Conservation (phyloP, 805 yeast species). For the Kuraishia piskuri region DNA sequence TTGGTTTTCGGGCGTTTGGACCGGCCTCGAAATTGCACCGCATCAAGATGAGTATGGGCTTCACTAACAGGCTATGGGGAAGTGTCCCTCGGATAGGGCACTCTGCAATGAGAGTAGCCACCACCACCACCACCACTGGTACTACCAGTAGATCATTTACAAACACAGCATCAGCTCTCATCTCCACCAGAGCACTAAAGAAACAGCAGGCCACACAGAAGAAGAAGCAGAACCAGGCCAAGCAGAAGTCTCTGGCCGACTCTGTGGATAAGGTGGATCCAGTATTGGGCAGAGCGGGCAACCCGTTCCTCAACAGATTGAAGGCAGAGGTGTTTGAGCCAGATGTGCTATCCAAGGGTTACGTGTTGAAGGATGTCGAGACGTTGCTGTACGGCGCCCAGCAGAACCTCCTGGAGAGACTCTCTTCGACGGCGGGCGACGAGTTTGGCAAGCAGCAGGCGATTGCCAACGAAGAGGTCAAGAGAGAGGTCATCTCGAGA, state of each 20-base stretch:
- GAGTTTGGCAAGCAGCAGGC: constrained; percentile 13
- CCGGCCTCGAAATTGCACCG: background rate
- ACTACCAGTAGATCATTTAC: background rate
- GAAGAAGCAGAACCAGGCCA: constrained; percentile 21
- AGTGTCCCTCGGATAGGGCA: background rate
- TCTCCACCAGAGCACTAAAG: background rate
- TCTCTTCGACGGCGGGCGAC: constrained; percentile 12
- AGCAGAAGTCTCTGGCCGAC: constrained; percentile 9
- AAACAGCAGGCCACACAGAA: constrained; percentile 11
- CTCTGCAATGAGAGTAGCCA: background rate
- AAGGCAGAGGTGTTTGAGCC: constrained; percentile 61
- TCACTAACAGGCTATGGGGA: background rate
- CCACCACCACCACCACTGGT: background rate
- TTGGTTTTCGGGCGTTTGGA: too few species aligned
- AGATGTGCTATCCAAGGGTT: constrained; percentile 51
- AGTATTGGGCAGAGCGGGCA: constrained; percentile 63
- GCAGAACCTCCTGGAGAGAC: constrained; percentile 36
- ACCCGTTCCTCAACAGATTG: constrained; percentile 62
- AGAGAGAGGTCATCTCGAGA: constrained; percentile 61
- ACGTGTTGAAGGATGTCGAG: constrained; percentile 58
- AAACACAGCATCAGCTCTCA: background rate
- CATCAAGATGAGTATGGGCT: background rate
- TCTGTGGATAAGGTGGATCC: constrained; percentile 56
- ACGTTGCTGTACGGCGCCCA: constrained; percentile 73
- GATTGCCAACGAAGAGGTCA: constrained; percentile 32